Evolutionary conservation across 1,284 basidiomycete genomes (phyloP), one percentile per base, ranked within the genome.

Genomic region (Trichosporon inkin): DNA sequence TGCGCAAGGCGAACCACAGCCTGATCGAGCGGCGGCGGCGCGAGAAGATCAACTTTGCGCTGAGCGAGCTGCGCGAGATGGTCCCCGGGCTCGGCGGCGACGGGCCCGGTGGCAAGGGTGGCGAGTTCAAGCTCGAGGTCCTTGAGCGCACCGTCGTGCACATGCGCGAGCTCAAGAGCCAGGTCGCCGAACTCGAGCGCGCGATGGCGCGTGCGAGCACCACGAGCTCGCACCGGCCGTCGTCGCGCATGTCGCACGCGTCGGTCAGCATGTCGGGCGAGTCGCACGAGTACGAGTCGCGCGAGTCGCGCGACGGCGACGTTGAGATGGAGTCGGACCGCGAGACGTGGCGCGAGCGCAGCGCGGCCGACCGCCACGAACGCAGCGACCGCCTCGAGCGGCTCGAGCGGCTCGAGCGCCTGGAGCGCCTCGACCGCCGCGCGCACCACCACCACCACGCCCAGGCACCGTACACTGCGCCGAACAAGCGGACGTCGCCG

Each of bases 41-140:
- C 58, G 77, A 78, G 60, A 78, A 78, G 71, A 78, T 78, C 56
- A 78, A 78, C 59, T 62, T 67, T 16, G 77, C 77, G 3, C 62
- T 78, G 38, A 62, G 67, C 3, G 71, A 77, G 28, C 62, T 78
- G 58, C 68, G 77, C 34, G 61, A 62, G 38, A 78, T 78, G 77
- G 76, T 78, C 1, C 77, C 77, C 10, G 75, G 74, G 20, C 63
- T 78, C 35, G 72, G 72, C 2, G 71, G 70, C 10, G 72, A 74
- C 57, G 44, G 44, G 22, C 44, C 62, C 13, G 70, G 70, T 3
- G 70, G 67, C 7, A 73, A 74, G 56, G 75, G 69, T 0, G 77
- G 77, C 16, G 77, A 78, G 62, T 78, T 78, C 69, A 78, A 78
- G 66, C 68, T 78, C 10, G 77, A 78, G 67, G 77, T 78, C 1